Evolutionary conservation across 805 yeast species (phyloP), one percentile per base, ranked within the genome.

Genomic region (Ascoidea asiatica): DNA sequence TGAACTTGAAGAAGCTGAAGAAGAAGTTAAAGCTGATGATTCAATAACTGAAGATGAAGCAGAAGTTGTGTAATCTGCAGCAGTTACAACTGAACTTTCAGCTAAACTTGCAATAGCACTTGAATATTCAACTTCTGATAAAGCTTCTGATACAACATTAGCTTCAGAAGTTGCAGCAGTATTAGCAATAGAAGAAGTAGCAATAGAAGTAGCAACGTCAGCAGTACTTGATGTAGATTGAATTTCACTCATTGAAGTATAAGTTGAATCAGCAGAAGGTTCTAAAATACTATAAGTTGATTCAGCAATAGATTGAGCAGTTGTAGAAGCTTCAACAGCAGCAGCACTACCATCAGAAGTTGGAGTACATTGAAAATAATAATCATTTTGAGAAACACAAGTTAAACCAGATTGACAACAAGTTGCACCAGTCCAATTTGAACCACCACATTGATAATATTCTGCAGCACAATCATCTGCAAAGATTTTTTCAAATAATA

Each of bases 371-470:
- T 56, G 61, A 46, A 47, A 53, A 46, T 56, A 57, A 50, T 41
- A 56, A 22, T 50, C 50, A 43, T 55, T 54, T 42, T 50, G 48
- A 2, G 54, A 47, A 38, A 42, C 42, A 46, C 60, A 58, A 21
- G 46, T 44, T 33, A 54, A 51, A 41, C 53, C 57, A 11, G 43
- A 37, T 4, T 40, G 49, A 52, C 62, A 56, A 11, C 42, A 44
- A 5, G 55, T 50, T 20, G 49, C 46, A 18, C 56, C 58, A 5
- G 40, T 19, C 37, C 44, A 56, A 38, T 44, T 43, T 7, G 18
- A 17, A 43, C 50, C 54, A 41, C 58, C 59, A 50, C 59, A 56
- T 46, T 54, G 59, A 15, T 46, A 47, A 38, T 51, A 53, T n/a
- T n/a, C n/a, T n/a, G n/a, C n/a, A n/a, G n/a, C n/a, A n/a, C n/a